Conservation (phyloP, 2,329 filamentous ascomycete species). For the Fusarium nisikadoi region DNA sequence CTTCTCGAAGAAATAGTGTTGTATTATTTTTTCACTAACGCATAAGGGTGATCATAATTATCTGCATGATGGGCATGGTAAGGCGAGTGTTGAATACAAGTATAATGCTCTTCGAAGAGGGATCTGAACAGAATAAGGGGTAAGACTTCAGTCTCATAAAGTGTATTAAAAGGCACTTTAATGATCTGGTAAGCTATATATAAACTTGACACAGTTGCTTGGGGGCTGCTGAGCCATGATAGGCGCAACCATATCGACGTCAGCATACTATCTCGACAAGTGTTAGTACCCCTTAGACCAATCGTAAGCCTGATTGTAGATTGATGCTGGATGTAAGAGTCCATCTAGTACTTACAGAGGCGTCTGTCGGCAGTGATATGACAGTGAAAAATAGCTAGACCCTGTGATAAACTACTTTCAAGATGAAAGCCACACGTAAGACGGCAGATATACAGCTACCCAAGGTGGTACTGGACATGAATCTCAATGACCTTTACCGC, state of each 20-base stretch:
- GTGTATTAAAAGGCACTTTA: too few relatives aligned
- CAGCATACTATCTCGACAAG: neutral
- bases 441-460: constrained; percentile 37
- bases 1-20: neutral
- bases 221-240: neutral
- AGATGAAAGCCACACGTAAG: constrained; percentile 2
- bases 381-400: neutral
- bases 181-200: neutral
- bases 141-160: neutral
- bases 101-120: neutral
- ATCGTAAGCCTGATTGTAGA: neutral
- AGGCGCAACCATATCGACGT: neutral
- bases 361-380: too few relatives aligned
- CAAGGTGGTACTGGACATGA: constrained; percentile 48
- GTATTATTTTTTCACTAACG: neutral
- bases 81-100: too few relatives aligned
- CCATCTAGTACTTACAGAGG: neutral
- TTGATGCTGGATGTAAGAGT: neutral
- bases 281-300: neutral
- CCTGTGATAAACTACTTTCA: neutral
- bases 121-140: neutral
- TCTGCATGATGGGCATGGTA: neutral
- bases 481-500: constrained; percentile 50
- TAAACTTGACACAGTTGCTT: neutral
- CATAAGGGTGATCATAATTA: too few relatives aligned